These are phyloP conservation scores for Chlorella ohadii DNA, from an alignment of 139 green algal species.

Conservation along the genomic window DNA sequence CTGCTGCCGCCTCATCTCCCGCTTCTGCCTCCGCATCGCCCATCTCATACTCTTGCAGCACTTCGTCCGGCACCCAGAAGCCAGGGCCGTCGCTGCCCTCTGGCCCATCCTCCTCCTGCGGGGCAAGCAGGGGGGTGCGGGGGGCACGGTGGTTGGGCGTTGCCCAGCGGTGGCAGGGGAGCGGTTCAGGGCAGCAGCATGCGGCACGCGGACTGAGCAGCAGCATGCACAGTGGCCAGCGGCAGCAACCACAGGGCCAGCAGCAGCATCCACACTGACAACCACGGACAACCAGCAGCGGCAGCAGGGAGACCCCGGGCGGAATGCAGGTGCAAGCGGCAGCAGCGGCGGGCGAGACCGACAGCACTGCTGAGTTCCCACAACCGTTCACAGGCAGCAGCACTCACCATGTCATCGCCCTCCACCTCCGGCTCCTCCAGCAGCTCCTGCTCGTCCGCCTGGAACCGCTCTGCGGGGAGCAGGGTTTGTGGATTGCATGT, in stretches of 20 bases:
- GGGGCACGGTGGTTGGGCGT: neutral
- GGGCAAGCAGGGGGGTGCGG: neutral
- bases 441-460: slow-evolving; percentile 69
- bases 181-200: too few species aligned
- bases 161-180: too few species aligned
- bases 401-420: slow-evolving; percentile 20
- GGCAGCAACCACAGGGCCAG: neutral
- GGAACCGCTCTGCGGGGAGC: slow-evolving; percentile 63
- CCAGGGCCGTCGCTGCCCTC: slow-evolving; percentile 19
- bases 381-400: neutral
- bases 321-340: neutral
- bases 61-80: slow-evolving; percentile 21
- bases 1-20: neutral
- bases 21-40: neutral
- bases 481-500: too few species aligned
- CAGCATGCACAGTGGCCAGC: neutral
- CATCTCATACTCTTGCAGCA: slow-evolving; percentile 31
- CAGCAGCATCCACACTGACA: too few species aligned
- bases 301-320: too few species aligned
- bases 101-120: slow-evolving; percentile 19
- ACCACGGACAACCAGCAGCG: too few species aligned
- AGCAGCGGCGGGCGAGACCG: too few species aligned
- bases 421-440: slow-evolving; percentile 60
- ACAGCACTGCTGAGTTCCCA: too few species aligned
- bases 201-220: too few species aligned